phyloP scores from a whole-genome alignment of 495 filamentous ascomycete genomes.

The Cercophora newfieldiana region DNA sequence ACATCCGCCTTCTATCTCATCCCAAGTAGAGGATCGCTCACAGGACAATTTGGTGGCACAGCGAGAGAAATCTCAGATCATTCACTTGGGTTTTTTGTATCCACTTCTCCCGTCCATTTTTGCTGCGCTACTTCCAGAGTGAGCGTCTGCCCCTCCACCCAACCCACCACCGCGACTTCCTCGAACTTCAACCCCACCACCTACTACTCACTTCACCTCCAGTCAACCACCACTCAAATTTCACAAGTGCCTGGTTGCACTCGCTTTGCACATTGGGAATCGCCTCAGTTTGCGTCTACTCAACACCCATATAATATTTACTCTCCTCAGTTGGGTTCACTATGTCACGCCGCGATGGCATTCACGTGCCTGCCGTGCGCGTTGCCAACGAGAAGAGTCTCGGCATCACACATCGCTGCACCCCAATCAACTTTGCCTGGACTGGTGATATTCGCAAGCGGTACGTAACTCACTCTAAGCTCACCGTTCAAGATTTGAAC shows the following conservation, averaged over 20 bases:
- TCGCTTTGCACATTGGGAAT: no score
- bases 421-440: slow-evolving; percentile 36
- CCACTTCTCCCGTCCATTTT: not conserved
- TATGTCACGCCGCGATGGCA: slow-evolving; percentile 30
- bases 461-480: slow-evolving; percentile 21
- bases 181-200: no score
- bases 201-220: no score
- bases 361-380: slow-evolving; percentile 37
- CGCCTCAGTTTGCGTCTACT: no score
- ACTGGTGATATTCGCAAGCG: slow-evolving; percentile 42
- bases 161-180: no score
- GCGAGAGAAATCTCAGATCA: not conserved
- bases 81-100: not conserved
- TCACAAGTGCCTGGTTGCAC: no score
- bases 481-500: not conserved
- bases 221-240: no score
- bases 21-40: not conserved
- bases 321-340: no score
- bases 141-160: not conserved
- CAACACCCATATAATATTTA: no score
- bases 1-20: not conserved
- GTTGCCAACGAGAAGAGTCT: slow-evolving; percentile 36
- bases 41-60: not conserved
- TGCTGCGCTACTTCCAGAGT: not conserved
- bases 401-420: slow-evolving; percentile 38